Evolutionary conservation across 106 monocot species (phyloP).

Genomic region (Hemerocallis citrina): DNA sequence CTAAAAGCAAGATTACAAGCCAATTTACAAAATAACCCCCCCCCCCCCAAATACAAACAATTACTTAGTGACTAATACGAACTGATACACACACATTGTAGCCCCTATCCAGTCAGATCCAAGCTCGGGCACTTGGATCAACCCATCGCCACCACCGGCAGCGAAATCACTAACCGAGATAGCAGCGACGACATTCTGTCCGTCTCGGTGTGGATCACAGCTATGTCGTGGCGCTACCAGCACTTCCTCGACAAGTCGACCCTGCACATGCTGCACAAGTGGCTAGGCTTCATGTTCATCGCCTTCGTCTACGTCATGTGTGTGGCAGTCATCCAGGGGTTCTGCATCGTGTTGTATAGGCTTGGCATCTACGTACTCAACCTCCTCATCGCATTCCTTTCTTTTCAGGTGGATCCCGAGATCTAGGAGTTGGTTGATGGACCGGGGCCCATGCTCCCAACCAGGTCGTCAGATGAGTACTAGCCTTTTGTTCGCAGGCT

Average conservation of each 20-base stretch:
- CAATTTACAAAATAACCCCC: too few relatives aligned
- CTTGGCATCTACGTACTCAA: slow-evolving; percentile 77
- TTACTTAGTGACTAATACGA: too few relatives aligned
- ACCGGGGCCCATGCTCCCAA: slow-evolving; percentile 26
- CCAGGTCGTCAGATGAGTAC: slow-evolving; percentile 59
- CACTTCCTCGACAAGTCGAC: slow-evolving; percentile 79
- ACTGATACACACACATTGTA: too few relatives aligned
- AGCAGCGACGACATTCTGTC: slow-evolving; percentile 3
- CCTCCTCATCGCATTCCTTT: slow-evolving; percentile 73
- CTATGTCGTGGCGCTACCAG: slow-evolving; percentile 48
- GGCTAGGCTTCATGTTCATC: slow-evolving; percentile 32
- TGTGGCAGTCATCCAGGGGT: slow-evolving; percentile 50
- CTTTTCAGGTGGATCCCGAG: slow-evolving; percentile 65
- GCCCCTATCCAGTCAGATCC: too few relatives aligned
- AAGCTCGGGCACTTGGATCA: too few relatives aligned
- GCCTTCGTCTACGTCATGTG: slow-evolving; percentile 36
- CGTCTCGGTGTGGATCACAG: slow-evolving; percentile 19
- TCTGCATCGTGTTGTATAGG: slow-evolving; percentile 68
- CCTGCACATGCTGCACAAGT: slow-evolving; percentile 56
- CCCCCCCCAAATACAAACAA: too few relatives aligned
- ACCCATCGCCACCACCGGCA: background rate
- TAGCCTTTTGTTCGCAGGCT: slow-evolving; percentile 74
- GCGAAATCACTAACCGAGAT: too few relatives aligned
- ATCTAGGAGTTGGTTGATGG: background rate
- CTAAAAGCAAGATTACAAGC: too few relatives aligned